These are phyloP conservation scores for Linaria vulgaris DNA, from an alignment of 257 asterid species.

Conservation along the genomic window DNA sequence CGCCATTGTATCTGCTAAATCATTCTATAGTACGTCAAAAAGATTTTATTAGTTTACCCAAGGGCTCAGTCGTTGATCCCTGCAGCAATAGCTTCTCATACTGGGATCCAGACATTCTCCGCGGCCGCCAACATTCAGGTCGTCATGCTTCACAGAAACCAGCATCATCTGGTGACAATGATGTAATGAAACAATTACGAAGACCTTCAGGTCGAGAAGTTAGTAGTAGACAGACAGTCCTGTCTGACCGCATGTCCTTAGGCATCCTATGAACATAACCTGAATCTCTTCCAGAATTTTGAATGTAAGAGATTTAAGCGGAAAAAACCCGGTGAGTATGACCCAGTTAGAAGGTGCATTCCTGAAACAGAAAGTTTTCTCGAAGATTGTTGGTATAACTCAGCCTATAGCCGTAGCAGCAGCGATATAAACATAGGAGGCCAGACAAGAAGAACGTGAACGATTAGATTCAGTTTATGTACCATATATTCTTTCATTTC, in stretches of 20 bases:
- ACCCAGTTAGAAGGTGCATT: too few species aligned
- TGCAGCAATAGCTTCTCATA: constrained; percentile 39
- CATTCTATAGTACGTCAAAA: constrained; percentile 48
- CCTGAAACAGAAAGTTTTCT: too few species aligned
- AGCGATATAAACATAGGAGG: too few species aligned
- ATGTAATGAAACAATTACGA: constrained; percentile 41
- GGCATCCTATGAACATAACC: constrained; percentile 44
- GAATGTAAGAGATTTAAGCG: too few species aligned
- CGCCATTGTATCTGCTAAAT: constrained; percentile 37
- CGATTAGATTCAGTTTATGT: too few species aligned
- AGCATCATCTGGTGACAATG: constrained; percentile 37
- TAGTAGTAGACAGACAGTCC: constrained; percentile 47
- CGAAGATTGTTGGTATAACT: too few species aligned
- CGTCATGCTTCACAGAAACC: constrained; percentile 40
- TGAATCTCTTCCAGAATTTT: constrained; percentile 34
- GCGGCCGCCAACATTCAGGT: constrained; percentile 40
- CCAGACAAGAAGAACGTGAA: too few species aligned
- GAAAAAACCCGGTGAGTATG: too few species aligned
- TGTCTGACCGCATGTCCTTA: constrained; percentile 14
- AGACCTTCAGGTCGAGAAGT: constrained; percentile 40
- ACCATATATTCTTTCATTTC: too few species aligned
- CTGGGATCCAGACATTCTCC: constrained; percentile 59
- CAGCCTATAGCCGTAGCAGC: too few species aligned
- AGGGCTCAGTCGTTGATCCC: constrained; percentile 41
- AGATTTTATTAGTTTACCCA: constrained; percentile 38